Evolutionary conservation across 208 protist species (phyloP).

Genomic region (Acanthamoeba triangularis): DNA sequence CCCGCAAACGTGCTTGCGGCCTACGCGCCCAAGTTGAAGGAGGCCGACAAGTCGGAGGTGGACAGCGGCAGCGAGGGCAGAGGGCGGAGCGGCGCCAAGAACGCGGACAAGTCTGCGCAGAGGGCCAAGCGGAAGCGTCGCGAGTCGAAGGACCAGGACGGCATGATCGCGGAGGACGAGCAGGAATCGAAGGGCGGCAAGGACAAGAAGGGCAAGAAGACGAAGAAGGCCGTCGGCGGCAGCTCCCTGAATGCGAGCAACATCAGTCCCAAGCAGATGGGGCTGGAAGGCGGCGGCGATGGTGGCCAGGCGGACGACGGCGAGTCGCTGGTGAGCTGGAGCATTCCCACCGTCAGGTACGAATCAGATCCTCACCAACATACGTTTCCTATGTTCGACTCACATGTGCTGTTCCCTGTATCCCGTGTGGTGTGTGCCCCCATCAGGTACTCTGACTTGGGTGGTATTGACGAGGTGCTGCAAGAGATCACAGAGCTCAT

Average conservation of each 20-base stretch:
- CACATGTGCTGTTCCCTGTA: too few species aligned
- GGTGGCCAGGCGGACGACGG: neutral
- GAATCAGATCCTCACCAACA: neutral
- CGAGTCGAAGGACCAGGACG: neutral
- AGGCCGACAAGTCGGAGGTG: neutral
- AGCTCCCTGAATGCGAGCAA: slow-evolving; percentile 4
- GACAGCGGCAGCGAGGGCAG: neutral
- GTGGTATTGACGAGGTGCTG: slow-evolving; percentile 39
- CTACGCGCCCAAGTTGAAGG: neutral
- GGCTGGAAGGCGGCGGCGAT: slow-evolving; percentile 27
- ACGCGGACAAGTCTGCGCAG: neutral
- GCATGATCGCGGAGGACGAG: neutral
- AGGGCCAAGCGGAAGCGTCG: neutral
- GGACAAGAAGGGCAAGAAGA: neutral
- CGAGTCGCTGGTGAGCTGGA: slow-evolving; percentile 10
- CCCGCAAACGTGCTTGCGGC: neutral
- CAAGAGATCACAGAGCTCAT: slow-evolving; percentile 68
- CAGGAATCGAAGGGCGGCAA: neutral
- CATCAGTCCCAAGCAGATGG: slow-evolving; percentile 38
- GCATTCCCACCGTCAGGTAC: slow-evolving; percentile 14
- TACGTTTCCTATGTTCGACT: neutral
- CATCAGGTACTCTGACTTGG: slow-evolving; percentile 69
- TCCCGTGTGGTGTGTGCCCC: neutral
- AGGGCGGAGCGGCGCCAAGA: neutral
- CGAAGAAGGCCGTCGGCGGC: slow-evolving; percentile 6